A percentile compares a stretch with the other conserved stretches of the same genome.
Conservation (phyloP, 139 green algal genomes). For the Auxenochlorella protothecoides region DNA sequence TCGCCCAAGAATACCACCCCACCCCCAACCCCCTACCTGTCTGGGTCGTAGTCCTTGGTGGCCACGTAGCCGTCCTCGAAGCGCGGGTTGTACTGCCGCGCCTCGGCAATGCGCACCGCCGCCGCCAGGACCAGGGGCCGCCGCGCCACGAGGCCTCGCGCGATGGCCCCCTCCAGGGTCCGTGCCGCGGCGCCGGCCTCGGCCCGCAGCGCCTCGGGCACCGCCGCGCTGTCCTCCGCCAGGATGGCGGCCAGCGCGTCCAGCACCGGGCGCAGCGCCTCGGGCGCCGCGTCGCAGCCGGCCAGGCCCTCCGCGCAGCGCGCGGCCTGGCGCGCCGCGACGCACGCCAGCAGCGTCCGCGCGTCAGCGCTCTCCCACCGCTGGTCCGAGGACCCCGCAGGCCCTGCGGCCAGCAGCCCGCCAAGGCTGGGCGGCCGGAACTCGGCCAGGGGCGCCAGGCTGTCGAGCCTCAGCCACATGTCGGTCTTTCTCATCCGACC, state of each 20-base stretch:
- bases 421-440: too few species aligned
- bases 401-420: too few species aligned
- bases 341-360: too few species aligned
- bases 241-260: slow-evolving; percentile 8
- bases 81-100: slow-evolving; percentile 60
- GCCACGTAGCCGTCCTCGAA: slow-evolving; percentile 76
- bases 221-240: neutral
- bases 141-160: slow-evolving; percentile 19
- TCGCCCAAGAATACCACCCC: too few species aligned
- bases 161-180: neutral
- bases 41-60: slow-evolving; percentile 70
- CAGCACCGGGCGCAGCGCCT: slow-evolving; percentile 35
- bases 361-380: too few species aligned
- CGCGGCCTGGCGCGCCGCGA: slow-evolving; percentile 29
- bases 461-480: too few species aligned
- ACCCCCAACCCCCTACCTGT: slow-evolving; percentile 28
- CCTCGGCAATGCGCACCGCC: slow-evolving; percentile 30
- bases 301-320: slow-evolving; percentile 15
- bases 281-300: slow-evolving; percentile 28
- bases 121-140: slow-evolving; percentile 16
- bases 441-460: too few species aligned
- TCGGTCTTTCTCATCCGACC: too few species aligned
- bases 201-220: neutral
- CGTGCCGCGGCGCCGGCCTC: neutral
- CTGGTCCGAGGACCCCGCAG: too few species aligned